A percentile compares a stretch with the other conserved stretches of the same genome.
phyloP scores from a whole-genome alignment of 2,329 filamentous ascomycete species.

The Paraphaeosphaeria sporulosa region DNA sequence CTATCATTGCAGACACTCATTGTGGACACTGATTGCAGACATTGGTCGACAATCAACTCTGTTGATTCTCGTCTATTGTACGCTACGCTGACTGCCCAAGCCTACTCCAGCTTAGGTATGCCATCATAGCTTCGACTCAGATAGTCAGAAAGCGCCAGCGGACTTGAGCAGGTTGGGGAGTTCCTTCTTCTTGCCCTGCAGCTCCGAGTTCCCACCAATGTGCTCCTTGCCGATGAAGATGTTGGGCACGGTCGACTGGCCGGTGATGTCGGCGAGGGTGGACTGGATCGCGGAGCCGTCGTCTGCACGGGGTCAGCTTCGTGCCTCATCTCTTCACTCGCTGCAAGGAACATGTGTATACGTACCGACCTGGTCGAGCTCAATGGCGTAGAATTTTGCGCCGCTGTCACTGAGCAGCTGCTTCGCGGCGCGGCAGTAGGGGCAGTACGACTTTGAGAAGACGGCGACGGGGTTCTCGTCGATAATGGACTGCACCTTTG shows the following conservation, averaged over 20 bases:
- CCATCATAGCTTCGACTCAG: conserved; percentile 7
- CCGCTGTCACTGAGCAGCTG: conserved; percentile 71
- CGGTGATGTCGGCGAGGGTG: conserved; percentile 79
- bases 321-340: neutral
- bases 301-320: conserved; percentile 57
- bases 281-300: conserved; percentile 85
- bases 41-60: neutral
- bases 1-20: too few species aligned
- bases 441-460: conserved; percentile 97
- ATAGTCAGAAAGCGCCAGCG: conserved; percentile 67
- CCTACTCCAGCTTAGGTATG: neutral
- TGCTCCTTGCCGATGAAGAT: conserved; percentile 91
- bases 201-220: conserved; percentile 94
- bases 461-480: conserved; percentile 89
- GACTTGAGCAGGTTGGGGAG: conserved; percentile 70
- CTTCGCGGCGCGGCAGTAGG: conserved; percentile 87
- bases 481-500: conserved; percentile 85
- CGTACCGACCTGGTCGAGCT: conserved; percentile 86
- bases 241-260: conserved; percentile 92
- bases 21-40: too few species aligned
- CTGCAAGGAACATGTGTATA: conserved; percentile 29
- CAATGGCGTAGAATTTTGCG: conserved; percentile 77
- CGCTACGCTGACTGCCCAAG: neutral
- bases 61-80: neutral
- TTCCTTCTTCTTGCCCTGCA: conserved; percentile 71